Conservation (phyloP, 768 basidiomycete species). For the Suillus variegatus region DNA sequence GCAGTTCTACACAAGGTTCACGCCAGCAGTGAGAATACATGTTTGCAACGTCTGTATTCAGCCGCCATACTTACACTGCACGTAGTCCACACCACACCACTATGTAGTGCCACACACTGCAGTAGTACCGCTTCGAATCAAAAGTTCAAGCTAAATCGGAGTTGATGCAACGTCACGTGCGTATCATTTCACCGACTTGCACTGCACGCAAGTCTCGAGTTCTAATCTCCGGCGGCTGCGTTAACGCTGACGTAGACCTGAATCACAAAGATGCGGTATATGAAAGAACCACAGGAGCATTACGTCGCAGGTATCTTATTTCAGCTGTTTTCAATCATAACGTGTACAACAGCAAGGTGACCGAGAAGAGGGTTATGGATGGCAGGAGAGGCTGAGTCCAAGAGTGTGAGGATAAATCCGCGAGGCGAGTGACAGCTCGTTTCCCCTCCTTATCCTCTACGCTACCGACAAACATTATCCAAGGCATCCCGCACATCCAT, state of each 20-base stretch:
- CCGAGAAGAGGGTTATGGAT: not conserved
- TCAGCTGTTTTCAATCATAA: not conserved
- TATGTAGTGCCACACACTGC: no score
- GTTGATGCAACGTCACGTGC: not conserved
- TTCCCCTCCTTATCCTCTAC: not conserved
- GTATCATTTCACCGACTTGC: not conserved
- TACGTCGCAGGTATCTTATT: not conserved
- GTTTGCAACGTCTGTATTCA: not conserved
- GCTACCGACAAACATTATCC: not conserved
- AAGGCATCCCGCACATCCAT: not conserved
- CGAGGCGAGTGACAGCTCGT: not conserved
- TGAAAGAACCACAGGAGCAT: not conserved
- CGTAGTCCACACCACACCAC: no score
- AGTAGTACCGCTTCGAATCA: no score
- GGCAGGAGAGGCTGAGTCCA: not conserved
- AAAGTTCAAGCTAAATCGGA: no score
- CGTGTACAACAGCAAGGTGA: constrained; percentile 1
- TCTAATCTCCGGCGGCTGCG: not conserved
- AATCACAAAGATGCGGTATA: not conserved
- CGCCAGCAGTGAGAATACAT: not conserved
- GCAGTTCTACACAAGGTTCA: not conserved
- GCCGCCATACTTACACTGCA: no score
- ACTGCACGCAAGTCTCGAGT: no score
- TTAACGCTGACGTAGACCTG: not conserved
- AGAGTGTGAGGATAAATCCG: not conserved